These are phyloP conservation scores for Picea abies DNA, from an alignment of 83 land plant species.

Conservation along the genomic window DNA sequence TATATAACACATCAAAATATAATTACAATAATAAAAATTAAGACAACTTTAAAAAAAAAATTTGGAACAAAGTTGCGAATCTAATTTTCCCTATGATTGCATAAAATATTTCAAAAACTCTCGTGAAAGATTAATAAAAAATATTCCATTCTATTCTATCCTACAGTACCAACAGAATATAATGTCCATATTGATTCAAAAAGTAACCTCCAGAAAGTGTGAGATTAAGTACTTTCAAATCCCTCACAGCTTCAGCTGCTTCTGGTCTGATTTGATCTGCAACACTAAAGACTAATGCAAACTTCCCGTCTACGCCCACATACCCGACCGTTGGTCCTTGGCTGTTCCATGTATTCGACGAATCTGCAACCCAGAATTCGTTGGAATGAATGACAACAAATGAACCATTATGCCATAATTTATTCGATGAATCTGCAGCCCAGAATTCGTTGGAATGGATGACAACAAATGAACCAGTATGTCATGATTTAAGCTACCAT, in stretches of 20 bases:
- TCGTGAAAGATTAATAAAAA: background rate
- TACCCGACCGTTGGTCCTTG: constrained; percentile 64
- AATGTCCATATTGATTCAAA: no score
- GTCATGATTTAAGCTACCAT: background rate
- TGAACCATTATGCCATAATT: background rate
- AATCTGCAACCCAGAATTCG: background rate
- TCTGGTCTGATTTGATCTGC: constrained; percentile 77
- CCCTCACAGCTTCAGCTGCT: constrained; percentile 57
- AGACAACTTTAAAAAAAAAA: no score
- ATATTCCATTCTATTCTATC: no score
- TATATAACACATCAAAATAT: no score
- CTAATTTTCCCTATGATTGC: no score
- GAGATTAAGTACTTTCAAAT: constrained; percentile 40
- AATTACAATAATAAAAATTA: no score
- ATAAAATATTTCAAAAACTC: background rate
- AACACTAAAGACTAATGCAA: constrained; percentile 49
- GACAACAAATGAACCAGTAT: background rate
- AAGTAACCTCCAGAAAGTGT: background rate
- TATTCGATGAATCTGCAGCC: constrained; percentile 5
- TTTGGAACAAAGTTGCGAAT: no score
- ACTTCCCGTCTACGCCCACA: constrained; percentile 34
- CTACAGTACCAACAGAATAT: no score
- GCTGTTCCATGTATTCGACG: background rate
- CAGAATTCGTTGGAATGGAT: background rate
- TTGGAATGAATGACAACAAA: background rate